Conservation (phyloP, 2,329 filamentous ascomycete genomes). For the Claviceps sp. region DNA sequence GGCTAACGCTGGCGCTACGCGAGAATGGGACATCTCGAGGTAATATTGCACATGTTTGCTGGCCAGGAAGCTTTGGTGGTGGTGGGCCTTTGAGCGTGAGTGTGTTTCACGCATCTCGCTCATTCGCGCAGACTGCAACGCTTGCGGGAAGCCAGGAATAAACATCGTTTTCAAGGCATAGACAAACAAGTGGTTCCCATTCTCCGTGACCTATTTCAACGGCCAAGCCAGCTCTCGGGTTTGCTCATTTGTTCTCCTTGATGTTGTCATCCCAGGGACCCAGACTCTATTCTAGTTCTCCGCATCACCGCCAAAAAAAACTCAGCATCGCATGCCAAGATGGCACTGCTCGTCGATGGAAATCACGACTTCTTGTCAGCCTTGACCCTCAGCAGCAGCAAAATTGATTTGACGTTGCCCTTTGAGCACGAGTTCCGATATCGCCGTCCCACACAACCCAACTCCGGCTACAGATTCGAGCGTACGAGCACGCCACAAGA, state of each 20-base stretch:
- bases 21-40: not conserved
- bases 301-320: not conserved
- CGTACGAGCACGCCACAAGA: not conserved
- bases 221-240: not conserved
- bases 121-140: not conserved
- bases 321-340: not conserved
- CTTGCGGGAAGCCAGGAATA: not conserved
- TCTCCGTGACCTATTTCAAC: not conserved
- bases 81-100: not conserved
- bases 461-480: no score
- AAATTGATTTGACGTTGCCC: conserved; percentile 1
- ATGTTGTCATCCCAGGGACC: not conserved
- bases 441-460: not conserved
- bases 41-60: not conserved
- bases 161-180: not conserved
- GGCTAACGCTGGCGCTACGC: not conserved
- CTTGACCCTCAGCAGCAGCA: not conserved
- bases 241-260: not conserved
- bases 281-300: not conserved
- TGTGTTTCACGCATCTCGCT: not conserved
- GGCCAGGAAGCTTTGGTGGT: not conserved
- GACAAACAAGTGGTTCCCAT: not conserved
- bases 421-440: conserved; percentile 3
- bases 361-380: conserved; percentile 2
- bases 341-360: not conserved